These are phyloP conservation scores for Fusarium chuoi DNA, from an alignment of 2,329 filamentous ascomycete genomes.

Conservation along the genomic window DNA sequence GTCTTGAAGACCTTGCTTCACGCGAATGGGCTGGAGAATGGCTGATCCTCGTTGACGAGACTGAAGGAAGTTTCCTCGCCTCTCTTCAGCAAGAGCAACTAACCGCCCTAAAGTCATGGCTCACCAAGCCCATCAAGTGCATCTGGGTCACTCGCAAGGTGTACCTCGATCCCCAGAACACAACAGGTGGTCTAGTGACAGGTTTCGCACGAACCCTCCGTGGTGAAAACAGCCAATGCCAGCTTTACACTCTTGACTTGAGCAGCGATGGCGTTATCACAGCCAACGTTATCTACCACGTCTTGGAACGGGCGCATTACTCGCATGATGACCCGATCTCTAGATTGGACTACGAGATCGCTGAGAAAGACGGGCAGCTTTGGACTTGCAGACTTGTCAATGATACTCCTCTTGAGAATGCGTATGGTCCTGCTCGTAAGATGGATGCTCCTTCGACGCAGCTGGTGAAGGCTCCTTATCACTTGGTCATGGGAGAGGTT, in stretches of 20 bases:
- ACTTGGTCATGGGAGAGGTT: slow-evolving; percentile 32
- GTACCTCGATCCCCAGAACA: slow-evolving; percentile 36
- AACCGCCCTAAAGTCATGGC: slow-evolving; percentile 27
- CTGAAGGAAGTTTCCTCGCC: slow-evolving; percentile 34
- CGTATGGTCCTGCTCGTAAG: slow-evolving; percentile 35
- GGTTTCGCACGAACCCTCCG: slow-evolving; percentile 38
- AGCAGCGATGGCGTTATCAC: slow-evolving; percentile 25
- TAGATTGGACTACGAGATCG: slow-evolving; percentile 37
- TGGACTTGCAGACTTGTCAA: slow-evolving; percentile 39
- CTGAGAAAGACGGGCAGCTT: slow-evolving; percentile 38
- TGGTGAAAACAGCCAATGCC: slow-evolving; percentile 35
- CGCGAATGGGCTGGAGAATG: slow-evolving; percentile 33
- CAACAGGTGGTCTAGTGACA: slow-evolving; percentile 35
- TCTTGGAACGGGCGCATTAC: slow-evolving; percentile 33
- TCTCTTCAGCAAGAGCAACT: slow-evolving; percentile 25
- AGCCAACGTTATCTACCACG: slow-evolving; percentile 26
- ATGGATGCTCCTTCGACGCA: slow-evolving; percentile 17
- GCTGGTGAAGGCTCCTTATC: slow-evolving; percentile 21
- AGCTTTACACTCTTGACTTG: slow-evolving; percentile 36
- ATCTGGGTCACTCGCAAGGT: slow-evolving; percentile 39
- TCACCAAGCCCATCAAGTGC: slow-evolving; percentile 33
- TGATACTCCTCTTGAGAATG: slow-evolving; percentile 27
- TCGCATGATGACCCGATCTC: slow-evolving; percentile 37
- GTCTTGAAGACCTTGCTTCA: slow-evolving; percentile 22
- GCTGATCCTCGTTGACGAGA: slow-evolving; percentile 32